Conservation (phyloP, 805 yeast genomes). For the Cyberlindnera samutprakarnensis region DNA sequence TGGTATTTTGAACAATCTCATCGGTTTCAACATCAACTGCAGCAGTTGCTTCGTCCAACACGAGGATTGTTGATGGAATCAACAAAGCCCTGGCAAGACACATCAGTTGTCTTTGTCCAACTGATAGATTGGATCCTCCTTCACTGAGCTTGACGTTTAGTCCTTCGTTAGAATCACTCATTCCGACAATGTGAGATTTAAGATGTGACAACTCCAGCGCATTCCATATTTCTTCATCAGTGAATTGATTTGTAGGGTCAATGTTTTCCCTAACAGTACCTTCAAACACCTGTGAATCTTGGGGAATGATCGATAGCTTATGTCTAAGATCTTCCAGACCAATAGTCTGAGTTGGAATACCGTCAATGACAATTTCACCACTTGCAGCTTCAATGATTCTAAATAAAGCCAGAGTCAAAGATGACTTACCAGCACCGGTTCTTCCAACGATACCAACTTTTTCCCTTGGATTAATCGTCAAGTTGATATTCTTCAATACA, state of each 20-base stretch:
- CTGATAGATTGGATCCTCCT: constrained; percentile 65
- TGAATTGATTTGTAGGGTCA: constrained; percentile 66
- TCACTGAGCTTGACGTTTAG: constrained; percentile 51
- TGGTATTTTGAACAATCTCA: constrained; percentile 67
- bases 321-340: constrained; percentile 77
- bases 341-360: constrained; percentile 51
- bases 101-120: constrained; percentile 75
- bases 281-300: constrained; percentile 87
- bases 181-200: constrained; percentile 52
- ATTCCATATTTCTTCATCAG: constrained; percentile 78
- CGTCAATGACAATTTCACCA: constrained; percentile 71
- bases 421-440: constrained; percentile 94
- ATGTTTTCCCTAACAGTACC: constrained; percentile 81
- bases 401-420: constrained; percentile 77
- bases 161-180: constrained; percentile 46
- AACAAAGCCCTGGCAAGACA: constrained; percentile 75
- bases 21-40: constrained; percentile 87
- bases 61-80: constrained; percentile 54
- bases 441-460: constrained; percentile 95
- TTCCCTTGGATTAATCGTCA: constrained; percentile 64
- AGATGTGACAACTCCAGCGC: constrained; percentile 75
- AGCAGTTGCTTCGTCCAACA: constrained; percentile 83
- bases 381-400: constrained; percentile 71
- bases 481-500: constrained; percentile 60
- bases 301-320: constrained; percentile 80